Percentiles rank a stretch among this genome's conserved stretches.
phyloP scores from a whole-genome alignment of 176 grass and related monocot genomes.

The Typha latifolia region DNA sequence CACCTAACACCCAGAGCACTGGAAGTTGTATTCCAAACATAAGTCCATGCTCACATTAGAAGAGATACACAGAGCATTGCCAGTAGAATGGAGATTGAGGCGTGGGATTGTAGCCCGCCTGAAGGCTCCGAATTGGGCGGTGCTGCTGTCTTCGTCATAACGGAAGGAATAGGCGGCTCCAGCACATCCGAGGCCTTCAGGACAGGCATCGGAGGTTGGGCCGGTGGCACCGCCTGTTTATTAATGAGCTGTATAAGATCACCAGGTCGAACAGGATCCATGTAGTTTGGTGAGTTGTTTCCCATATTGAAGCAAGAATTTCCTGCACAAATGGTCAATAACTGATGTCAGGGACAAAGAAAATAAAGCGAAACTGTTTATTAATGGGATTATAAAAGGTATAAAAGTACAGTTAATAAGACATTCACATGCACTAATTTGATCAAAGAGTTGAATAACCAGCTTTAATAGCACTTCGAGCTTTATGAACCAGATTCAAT shows the following conservation, averaged over 20 bases:
- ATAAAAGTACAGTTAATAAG: no score
- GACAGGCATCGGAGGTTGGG: constrained; percentile 28
- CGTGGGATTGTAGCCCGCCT: background rate
- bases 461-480: no score
- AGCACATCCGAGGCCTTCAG: constrained; percentile 23
- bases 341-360: background rate
- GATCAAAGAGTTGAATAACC: no score
- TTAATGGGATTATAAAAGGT: background rate
- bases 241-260: constrained; percentile 8
- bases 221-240: constrained; percentile 11
- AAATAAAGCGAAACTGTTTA: constrained; percentile 1
- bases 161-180: constrained; percentile 42
- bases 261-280: constrained; percentile 6
- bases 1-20: no score
- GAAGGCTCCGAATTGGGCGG: constrained; percentile 10
- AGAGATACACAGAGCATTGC: constrained; percentile 12
- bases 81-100: constrained; percentile 15
- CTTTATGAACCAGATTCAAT: background rate
- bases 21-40: background rate
- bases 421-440: no score
- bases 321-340: constrained; percentile 24
- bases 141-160: background rate
- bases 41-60: constrained; percentile 8
- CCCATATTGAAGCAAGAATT: constrained; percentile 39
- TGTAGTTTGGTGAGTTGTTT: constrained; percentile 34